Evolutionary conservation across 2,329 filamentous ascomycete genomes (phyloP).

Genomic region (Cryphonectria naterciae): DNA sequence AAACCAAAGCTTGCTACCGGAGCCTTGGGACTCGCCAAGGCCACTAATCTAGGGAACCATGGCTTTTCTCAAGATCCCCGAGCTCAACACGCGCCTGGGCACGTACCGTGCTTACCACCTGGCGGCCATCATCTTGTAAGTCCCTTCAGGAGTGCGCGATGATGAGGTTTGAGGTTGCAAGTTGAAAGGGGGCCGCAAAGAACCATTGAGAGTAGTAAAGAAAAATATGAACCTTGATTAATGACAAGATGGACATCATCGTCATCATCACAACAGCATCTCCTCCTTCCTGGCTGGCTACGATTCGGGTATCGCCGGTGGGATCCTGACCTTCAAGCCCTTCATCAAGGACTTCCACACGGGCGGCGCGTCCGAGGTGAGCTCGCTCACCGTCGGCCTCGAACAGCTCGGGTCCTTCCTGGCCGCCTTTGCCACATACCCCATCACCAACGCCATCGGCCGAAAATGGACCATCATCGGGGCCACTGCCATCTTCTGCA

Average conservation of each 20-base stretch:
- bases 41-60: background rate
- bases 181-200: too few species aligned
- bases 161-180: background rate
- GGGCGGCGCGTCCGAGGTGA: conserved; percentile 34
- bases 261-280: conserved; percentile 29
- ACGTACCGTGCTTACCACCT: conserved; percentile 23
- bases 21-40: conserved; percentile 6
- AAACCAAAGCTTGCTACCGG: background rate
- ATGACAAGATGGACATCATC: background rate
- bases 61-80: conserved; percentile 21
- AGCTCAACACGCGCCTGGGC: conserved; percentile 20
- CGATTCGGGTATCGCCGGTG: conserved; percentile 49
- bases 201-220: too few species aligned
- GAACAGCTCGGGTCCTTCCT: conserved; percentile 49
- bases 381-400: conserved; percentile 46
- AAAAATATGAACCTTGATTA: background rate
- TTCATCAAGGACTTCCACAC: conserved; percentile 45
- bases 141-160: background rate
- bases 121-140: conserved; percentile 24
- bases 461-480: conserved; percentile 46
- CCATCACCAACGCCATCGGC: conserved; percentile 46
- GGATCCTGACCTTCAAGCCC: conserved; percentile 43
- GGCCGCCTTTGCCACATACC: conserved; percentile 48
- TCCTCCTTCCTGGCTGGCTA: conserved; percentile 48
- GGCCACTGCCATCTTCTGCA: conserved; percentile 48